Evolutionary conservation across 164 flowering plant species (phyloP).

Genomic region (Piper betle): DNA sequence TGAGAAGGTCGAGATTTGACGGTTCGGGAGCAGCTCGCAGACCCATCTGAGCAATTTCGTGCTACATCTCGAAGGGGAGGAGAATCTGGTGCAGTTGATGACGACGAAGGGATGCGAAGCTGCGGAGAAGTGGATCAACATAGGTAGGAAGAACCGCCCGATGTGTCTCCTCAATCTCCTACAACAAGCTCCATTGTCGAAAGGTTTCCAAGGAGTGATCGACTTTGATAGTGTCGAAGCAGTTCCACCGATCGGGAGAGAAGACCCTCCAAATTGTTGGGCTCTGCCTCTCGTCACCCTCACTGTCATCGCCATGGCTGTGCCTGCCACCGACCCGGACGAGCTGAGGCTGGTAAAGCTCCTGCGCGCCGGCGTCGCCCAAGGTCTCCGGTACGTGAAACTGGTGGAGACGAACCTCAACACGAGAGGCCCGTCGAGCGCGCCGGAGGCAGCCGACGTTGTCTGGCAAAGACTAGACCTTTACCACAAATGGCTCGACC

Average conservation of each 20-base stretch:
- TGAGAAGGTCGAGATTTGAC: too few species aligned
- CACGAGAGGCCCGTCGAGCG: constrained; percentile 11
- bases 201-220: constrained; percentile 28
- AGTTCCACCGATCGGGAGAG: constrained; percentile 23
- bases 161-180: constrained; percentile 30
- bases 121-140: constrained; percentile 21
- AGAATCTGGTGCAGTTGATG: constrained; percentile 29
- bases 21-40: not conserved
- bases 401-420: constrained; percentile 29
- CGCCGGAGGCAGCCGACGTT: constrained; percentile 37
- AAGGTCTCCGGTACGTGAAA: constrained; percentile 34
- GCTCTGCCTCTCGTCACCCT: constrained; percentile 59
- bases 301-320: constrained; percentile 43
- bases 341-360: constrained; percentile 8
- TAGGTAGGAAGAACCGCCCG: constrained; percentile 30
- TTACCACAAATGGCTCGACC: constrained; percentile 31
- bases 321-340: constrained; percentile 20
- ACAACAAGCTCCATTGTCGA: constrained; percentile 9
- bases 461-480: constrained; percentile 48
- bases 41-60: constrained; percentile 18
- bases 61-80: constrained; percentile 53
- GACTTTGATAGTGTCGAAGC: constrained; percentile 30
- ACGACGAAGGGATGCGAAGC: constrained; percentile 21
- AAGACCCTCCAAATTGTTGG: constrained; percentile 52
- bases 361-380: constrained; percentile 20